Evolutionary conservation across 1,284 basidiomycete genomes (phyloP), one percentile per base, ranked within the genome.

Genomic region (Naganishia sp.): DNA sequence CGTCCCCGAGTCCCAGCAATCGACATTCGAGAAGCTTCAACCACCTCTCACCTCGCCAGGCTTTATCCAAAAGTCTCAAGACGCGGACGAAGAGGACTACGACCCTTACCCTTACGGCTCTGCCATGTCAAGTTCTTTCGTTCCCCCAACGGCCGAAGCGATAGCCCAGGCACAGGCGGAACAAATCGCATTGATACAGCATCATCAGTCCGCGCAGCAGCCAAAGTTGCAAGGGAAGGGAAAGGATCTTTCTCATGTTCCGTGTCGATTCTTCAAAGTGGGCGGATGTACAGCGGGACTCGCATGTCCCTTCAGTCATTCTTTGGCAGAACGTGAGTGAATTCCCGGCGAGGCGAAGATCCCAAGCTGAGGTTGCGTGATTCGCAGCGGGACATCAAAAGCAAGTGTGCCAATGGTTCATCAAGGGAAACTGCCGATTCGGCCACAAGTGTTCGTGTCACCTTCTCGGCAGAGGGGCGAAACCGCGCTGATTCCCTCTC

Each of bases 191-290:
- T 43, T 61, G 48, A n/a, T 61, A 16, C 59, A 61, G 25, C 59
- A 61, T 6, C 59, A 61, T 52, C 59, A 61, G 23, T 36, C 59
- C 7, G 59, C 48, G 45, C 59, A 61, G 36, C 57, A 66, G 21
- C 65, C 65, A 0, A 66, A 60, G 52, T 45, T 60, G 50, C 65
- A 66, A 49, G 65, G 65, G 13, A 61, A 63, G 33, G 89, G 87
- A 60, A 92, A 94, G 78, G 92, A 94, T 76, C 85, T 98, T 64
- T 92, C 90, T 13, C 94, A 97, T 83, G 95, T 99, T 31, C 94
- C 94, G 2, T 99, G 95, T 84, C 93, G 96, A 81, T 98, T 99
- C 85, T 97, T 89, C 87, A 92, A 90, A 78, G 90, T 91, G 69
- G 90, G 92, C 43, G 89, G 87, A 31, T 94, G 94, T 81, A 95